Evolutionary conservation across 257 asterid species (phyloP).

Genomic region (Solanum megistacrolobum): DNA sequence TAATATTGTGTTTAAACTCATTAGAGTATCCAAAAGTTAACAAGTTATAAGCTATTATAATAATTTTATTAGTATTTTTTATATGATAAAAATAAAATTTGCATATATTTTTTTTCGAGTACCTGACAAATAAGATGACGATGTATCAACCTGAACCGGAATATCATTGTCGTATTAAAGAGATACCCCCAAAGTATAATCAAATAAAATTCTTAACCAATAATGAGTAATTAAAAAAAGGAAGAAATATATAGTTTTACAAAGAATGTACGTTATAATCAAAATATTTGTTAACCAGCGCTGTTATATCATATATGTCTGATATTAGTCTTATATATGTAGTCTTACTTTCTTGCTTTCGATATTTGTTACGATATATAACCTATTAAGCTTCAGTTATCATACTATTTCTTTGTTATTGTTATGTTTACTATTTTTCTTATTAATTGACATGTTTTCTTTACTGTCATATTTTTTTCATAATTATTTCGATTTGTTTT

Average conservation of each 20-base stretch:
- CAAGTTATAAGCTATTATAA: neutral
- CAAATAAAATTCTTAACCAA: neutral
- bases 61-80: too few relatives aligned
- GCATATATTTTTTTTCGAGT: neutral
- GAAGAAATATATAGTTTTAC: neutral
- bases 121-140: neutral
- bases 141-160: neutral
- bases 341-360: too few relatives aligned
- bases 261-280: neutral
- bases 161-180: neutral
- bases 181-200: neutral
- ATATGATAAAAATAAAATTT: too few relatives aligned
- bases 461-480: neutral
- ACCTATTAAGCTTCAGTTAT: too few relatives aligned
- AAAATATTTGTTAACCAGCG: neutral
- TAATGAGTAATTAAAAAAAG: neutral
- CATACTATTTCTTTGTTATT: too few relatives aligned
- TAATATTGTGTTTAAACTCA: too few relatives aligned
- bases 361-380: too few relatives aligned
- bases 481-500: too few relatives aligned
- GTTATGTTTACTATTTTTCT: too few relatives aligned
- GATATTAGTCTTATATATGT: too few relatives aligned
- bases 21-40: neutral
- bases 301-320: too few relatives aligned
- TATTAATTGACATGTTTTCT: too few relatives aligned